A percentile compares a stretch with the other conserved stretches of the same genome.
Evolutionary conservation across 306 rosid species (phyloP).

Genomic region (Aeschynomene evenia): DNA sequence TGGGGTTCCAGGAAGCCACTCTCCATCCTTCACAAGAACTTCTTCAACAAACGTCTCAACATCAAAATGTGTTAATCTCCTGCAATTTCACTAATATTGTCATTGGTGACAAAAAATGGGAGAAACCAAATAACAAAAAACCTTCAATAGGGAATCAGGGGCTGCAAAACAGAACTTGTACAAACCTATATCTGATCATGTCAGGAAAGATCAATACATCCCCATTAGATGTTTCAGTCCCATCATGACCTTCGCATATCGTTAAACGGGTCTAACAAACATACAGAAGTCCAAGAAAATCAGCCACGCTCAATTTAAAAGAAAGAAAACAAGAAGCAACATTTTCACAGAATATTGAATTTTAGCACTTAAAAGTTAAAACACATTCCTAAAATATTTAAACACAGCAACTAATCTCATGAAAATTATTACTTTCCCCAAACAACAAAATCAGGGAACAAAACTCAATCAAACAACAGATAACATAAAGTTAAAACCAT

Average conservation of each 20-base stretch:
- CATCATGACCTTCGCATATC: constrained; percentile 93
- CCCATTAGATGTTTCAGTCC: constrained; percentile 93
- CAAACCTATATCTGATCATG: constrained; percentile 93
- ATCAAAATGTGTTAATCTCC: constrained; percentile 96
- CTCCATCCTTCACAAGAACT: constrained; percentile 92
- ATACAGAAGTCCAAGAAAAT: constrained; percentile 22
- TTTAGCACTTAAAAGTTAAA: neutral
- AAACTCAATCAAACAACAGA: neutral
- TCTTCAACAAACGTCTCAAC: constrained; percentile 96
- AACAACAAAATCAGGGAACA: neutral
- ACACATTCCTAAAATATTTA: neutral
- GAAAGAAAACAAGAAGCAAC: neutral
- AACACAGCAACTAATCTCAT: neutral
- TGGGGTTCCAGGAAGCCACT: constrained; percentile 92
- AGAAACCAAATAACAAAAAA: neutral
- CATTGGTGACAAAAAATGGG: neutral
- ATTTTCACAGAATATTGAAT: constrained; percentile 10
- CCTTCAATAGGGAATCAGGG: neutral
- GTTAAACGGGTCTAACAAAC: constrained; percentile 73
- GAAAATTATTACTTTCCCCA: neutral
- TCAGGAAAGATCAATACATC: constrained; percentile 95
- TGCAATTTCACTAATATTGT: constrained; percentile 36
- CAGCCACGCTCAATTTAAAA: neutral
- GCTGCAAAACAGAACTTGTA: constrained; percentile 6
- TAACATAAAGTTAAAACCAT: neutral